A percentile compares a stretch with the other conserved stretches of the same genome.
These are phyloP conservation scores for Botrytis deweyae DNA, from an alignment of 2,329 filamentous ascomycete genomes.

Conservation along the genomic window DNA sequence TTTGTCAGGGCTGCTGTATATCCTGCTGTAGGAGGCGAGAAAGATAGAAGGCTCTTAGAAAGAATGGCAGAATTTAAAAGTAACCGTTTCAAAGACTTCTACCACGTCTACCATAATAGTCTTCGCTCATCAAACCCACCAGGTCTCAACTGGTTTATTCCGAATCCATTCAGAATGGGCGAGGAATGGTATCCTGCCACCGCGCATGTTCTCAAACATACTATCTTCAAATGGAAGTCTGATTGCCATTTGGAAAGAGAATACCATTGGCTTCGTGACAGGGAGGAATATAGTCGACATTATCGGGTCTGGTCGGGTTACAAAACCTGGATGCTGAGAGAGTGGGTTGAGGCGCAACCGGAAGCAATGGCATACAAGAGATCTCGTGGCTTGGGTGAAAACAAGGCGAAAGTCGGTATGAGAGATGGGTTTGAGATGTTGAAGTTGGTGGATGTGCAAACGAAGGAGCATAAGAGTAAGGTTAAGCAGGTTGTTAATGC, in stretches of 20 bases:
- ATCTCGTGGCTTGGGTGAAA: not conserved
- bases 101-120: not conserved
- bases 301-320: not conserved
- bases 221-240: not conserved
- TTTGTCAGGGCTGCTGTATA: not conserved
- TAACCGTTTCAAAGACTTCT: fast-evolving
- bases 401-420: not conserved
- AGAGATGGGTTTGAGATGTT: not conserved
- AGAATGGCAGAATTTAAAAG: not conserved
- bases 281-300: not conserved
- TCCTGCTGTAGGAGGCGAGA: not conserved
- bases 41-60: not conserved
- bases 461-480: not conserved
- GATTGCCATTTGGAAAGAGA: not conserved
- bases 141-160: not conserved
- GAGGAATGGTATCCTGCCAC: not conserved
- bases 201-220: not conserved
- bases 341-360: slow-evolving; percentile 5
- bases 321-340: not conserved
- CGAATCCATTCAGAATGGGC: not conserved
- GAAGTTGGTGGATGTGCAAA: not conserved
- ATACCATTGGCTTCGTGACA: not conserved
- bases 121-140: fast-evolving
- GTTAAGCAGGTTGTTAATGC: not conserved
- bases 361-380: not conserved